A percentile compares a stretch with the other conserved stretches of the same genome.
Evolutionary conservation across 2,329 filamentous ascomycete genomes (phyloP).

Genomic region (Aspergillus tanneri): DNA sequence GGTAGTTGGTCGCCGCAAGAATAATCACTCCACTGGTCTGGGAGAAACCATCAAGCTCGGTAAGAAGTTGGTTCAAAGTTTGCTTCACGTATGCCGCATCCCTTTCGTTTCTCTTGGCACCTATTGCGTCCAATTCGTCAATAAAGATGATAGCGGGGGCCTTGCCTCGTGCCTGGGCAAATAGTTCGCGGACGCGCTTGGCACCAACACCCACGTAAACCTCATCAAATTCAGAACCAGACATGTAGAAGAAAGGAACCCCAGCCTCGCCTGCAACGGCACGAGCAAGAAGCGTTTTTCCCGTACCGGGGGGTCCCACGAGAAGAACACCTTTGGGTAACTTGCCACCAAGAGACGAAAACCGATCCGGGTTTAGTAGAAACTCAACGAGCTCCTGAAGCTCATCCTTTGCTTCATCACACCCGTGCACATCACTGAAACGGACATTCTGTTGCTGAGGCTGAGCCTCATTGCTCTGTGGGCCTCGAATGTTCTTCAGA

Average conservation of each 20-base stretch:
- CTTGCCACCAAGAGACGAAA: slow-evolving; percentile 91
- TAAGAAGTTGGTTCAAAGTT: slow-evolving; percentile 93
- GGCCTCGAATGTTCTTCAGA: slow-evolving; percentile 72
- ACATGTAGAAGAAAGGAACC: slow-evolving; percentile 99
- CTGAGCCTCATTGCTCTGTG: slow-evolving; percentile 78
- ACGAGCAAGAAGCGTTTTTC: slow-evolving; percentile 92
- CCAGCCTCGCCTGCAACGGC: slow-evolving; percentile 96
- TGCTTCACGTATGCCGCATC: slow-evolving; percentile 96
- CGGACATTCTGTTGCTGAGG: slow-evolving; percentile 88
- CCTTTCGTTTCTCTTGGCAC: slow-evolving; percentile 85
- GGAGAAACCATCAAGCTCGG: slow-evolving; percentile 94
- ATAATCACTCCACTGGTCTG: slow-evolving; percentile 94
- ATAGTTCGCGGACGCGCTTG: slow-evolving; percentile 94
- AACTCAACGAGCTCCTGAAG: slow-evolving; percentile 97
- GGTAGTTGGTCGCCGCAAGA: slow-evolving; percentile 94
- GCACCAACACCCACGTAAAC: slow-evolving; percentile 96
- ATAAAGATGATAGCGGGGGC: slow-evolving; percentile 93
- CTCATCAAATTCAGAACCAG: slow-evolving; percentile 96
- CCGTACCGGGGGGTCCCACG: slow-evolving; percentile 92
- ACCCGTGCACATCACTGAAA: slow-evolving; percentile 93
- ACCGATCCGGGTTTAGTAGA: slow-evolving; percentile 86
- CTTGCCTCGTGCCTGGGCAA: slow-evolving; percentile 76
- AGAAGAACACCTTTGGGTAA: slow-evolving; percentile 94
- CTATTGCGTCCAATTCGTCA: slow-evolving; percentile 91
- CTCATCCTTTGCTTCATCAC: slow-evolving; percentile 97